These are phyloP conservation scores for Penicillium sp. DNA, from an alignment of 2,329 filamentous ascomycete genomes.

Conservation along the genomic window DNA sequence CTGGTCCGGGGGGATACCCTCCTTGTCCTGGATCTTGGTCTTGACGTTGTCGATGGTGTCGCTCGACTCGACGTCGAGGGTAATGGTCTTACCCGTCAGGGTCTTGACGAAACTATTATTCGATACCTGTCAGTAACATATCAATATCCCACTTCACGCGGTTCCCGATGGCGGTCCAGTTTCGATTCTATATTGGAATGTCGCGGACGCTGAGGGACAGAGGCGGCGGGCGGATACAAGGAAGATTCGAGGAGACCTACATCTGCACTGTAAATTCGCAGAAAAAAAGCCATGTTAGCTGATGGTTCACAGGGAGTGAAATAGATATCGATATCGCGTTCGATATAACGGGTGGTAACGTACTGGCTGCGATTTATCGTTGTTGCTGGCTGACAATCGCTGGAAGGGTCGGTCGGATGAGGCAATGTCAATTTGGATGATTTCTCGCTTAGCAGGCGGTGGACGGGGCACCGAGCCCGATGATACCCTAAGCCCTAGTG, in stretches of 20 bases:
- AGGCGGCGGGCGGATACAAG: slow-evolving; percentile 27
- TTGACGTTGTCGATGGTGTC: slow-evolving; percentile 99
- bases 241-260: slow-evolving; percentile 61
- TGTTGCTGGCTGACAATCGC: slow-evolving; percentile 49
- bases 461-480: slow-evolving; percentile 26
- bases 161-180: not conserved
- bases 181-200: slow-evolving; percentile 17
- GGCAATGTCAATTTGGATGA: slow-evolving; percentile 45
- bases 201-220: slow-evolving; percentile 2
- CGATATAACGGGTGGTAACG: slow-evolving; percentile 31
- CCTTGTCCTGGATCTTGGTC: slow-evolving; percentile 99
- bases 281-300: slow-evolving; percentile 55
- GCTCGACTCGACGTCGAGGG: slow-evolving; percentile 97
- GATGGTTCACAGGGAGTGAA: slow-evolving; percentile 19
- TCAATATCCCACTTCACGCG: slow-evolving; percentile 12
- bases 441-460: slow-evolving; percentile 51
- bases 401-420: slow-evolving; percentile 42
- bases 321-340: slow-evolving; percentile 19
- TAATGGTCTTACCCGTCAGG: slow-evolving; percentile 99
- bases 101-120: slow-evolving; percentile 94
- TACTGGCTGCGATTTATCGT: slow-evolving; percentile 55
- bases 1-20: slow-evolving; percentile 97
- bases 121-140: slow-evolving; percentile 31
- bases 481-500: slow-evolving; percentile 48
- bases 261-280: slow-evolving; percentile 75